Evolutionary conservation across 805 yeast species (phyloP).

Genomic region (Metschnikowia lochheadii): DNA sequence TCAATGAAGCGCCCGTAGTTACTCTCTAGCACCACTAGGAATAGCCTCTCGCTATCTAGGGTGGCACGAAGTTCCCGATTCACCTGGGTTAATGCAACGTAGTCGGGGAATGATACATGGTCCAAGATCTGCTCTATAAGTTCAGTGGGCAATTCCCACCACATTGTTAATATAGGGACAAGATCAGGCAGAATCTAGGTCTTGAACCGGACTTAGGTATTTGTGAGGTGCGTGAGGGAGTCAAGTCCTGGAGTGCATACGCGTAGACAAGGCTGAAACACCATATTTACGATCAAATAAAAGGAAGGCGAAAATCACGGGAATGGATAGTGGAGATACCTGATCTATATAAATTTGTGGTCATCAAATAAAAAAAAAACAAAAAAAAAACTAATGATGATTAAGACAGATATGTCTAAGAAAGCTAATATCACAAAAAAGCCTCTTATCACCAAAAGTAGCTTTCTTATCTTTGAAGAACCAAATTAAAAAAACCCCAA

Average conservation of each 20-base stretch:
- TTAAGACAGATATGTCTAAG: not conserved
- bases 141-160: conserved; percentile 17
- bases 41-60: conserved; percentile 8
- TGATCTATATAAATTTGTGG: too few species aligned
- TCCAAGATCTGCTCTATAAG: conserved; percentile 10
- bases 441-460: not conserved
- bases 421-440: not conserved
- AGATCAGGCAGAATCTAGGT: not conserved
- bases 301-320: not conserved
- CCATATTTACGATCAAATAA: not conserved
- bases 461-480: not conserved
- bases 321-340: too few species aligned
- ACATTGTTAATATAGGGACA: conserved; percentile 3
- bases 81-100: conserved; percentile 13
- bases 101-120: conserved; percentile 10
- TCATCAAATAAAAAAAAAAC: too few species aligned
- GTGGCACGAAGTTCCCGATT: conserved; percentile 6
- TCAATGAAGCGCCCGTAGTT: conserved; percentile 6
- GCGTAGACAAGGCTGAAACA: not conserved
- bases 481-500: not conserved
- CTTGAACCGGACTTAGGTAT: not conserved
- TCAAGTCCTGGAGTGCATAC: not conserved
- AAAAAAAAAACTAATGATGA: too few species aligned
- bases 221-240: not conserved
- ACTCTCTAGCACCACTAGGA: conserved; percentile 7